Base-by-base conservation (phyloP, 148 eudicot genomes). In the Linanthus parryae region DNA sequence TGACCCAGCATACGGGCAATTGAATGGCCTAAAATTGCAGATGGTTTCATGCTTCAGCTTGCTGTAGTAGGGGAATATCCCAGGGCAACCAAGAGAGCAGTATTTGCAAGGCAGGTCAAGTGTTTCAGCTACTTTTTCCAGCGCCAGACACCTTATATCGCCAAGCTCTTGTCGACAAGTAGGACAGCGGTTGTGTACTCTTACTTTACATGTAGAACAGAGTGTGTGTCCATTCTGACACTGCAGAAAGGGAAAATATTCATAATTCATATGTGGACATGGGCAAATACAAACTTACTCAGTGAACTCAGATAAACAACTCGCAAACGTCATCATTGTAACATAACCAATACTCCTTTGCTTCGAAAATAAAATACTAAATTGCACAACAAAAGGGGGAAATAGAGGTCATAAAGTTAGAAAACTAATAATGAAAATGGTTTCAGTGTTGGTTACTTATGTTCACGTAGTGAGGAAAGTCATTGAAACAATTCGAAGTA, bases 161-260 rank as follows among this genome's bases (percentile, higher is more conserved):
- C 75, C 75, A 33, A 74, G 79, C 66, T 74, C 79, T 40, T 69
- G 75, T 52, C 79, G 61, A 54, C 79, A 74, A 23, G 79, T 74
- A 24, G 79, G 79, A 42, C 79, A 74, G 5, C 72, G 57, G 19
- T 74, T 74, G 58, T 69, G 75, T 12, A 70, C 75, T 50, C 75
- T 57, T 13, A 31, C 33, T 65, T 74, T 74, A 42, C 79, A 74
- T 13, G 72, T 74, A 16, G 79, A 74, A 51, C 79, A 74, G 20
- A 74, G 57, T 10, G 79, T 69, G 45, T 74, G 79, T 14, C 79
- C 78, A n/a, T 73, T 73, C 39, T 64, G 79, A 44, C 79, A 74
- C 79, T 74, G 64, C 64, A 40, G 15, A 37, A 34, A 55, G 14
- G 20, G 17, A 8, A 24, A 44, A 3, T 34, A 17, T 8, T 52